phyloP scores from a whole-genome alignment of 305 asterid species.

The Fraxinus ornus region DNA sequence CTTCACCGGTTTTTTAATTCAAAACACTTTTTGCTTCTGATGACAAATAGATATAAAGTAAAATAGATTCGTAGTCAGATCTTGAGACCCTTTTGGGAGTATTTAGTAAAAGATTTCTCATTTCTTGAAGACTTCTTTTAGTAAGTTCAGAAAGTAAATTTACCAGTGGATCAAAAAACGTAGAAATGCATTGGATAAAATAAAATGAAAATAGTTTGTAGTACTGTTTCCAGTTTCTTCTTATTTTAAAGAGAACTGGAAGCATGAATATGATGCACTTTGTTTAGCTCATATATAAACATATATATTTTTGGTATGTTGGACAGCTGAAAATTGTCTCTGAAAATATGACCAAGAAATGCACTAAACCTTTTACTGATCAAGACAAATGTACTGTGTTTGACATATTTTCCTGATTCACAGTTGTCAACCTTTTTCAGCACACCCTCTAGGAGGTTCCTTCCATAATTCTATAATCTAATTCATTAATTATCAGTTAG shows the following conservation, averaged over 20 bases:
- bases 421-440: neutral
- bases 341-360: neutral
- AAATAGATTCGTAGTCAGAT: neutral
- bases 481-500: neutral
- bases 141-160: neutral
- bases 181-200: neutral
- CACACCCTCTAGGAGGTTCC: neutral
- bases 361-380: neutral
- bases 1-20: neutral
- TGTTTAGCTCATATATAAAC: neutral
- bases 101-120: neutral
- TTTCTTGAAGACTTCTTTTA: neutral
- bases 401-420: neutral
- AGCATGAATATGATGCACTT: neutral
- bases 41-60: neutral
- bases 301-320: neutral
- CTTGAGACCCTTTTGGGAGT: neutral
- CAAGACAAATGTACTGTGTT: neutral
- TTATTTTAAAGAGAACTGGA: neutral
- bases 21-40: neutral
- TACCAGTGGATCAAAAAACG: neutral
- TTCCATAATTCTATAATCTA: neutral
- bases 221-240: neutral
- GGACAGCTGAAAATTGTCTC: neutral
- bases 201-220: neutral